These are phyloP conservation scores for Zygoascus hellenicus DNA, from an alignment of 1,139 yeast species.

Conservation along the genomic window DNA sequence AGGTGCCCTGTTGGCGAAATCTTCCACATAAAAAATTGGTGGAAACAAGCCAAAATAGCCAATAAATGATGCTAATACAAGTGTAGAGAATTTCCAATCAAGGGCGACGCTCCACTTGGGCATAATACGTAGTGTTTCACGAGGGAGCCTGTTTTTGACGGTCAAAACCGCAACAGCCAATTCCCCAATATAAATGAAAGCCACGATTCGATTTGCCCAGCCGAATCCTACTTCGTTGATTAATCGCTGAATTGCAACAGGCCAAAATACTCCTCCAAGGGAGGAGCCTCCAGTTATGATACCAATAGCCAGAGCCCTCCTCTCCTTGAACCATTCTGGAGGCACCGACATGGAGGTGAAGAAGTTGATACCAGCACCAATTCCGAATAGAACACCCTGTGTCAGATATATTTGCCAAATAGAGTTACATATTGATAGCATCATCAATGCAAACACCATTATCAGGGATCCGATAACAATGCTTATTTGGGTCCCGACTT, in stretches of 20 bases:
- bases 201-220: slow-evolving; percentile 48
- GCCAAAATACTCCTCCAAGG: slow-evolving; percentile 55
- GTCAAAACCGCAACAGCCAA: slow-evolving; percentile 33
- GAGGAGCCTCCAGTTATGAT: slow-evolving; percentile 57
- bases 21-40: slow-evolving; percentile 38
- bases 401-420: slow-evolving; percentile 52
- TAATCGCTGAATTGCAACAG: slow-evolving; percentile 38
- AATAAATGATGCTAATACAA: slow-evolving; percentile 24
- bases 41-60: slow-evolving; percentile 37
- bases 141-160: slow-evolving; percentile 29
- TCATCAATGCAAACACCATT: slow-evolving; percentile 45
- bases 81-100: slow-evolving; percentile 18
- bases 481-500: slow-evolving; percentile 30
- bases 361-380: slow-evolving; percentile 38
- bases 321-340: slow-evolving; percentile 48
- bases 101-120: slow-evolving; percentile 21
- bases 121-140: slow-evolving; percentile 18
- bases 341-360: slow-evolving; percentile 26
- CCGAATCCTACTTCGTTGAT: slow-evolving; percentile 42
- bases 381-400: slow-evolving; percentile 49
- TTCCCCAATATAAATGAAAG: slow-evolving; percentile 40
- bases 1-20: slow-evolving; percentile 36
- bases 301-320: slow-evolving; percentile 53
- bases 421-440: slow-evolving; percentile 45
- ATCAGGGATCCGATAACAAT: slow-evolving; percentile 41